Base-by-base conservation (phyloP, 192 early-diverging fungal genomes). In the Diversispora epigaea region DNA sequence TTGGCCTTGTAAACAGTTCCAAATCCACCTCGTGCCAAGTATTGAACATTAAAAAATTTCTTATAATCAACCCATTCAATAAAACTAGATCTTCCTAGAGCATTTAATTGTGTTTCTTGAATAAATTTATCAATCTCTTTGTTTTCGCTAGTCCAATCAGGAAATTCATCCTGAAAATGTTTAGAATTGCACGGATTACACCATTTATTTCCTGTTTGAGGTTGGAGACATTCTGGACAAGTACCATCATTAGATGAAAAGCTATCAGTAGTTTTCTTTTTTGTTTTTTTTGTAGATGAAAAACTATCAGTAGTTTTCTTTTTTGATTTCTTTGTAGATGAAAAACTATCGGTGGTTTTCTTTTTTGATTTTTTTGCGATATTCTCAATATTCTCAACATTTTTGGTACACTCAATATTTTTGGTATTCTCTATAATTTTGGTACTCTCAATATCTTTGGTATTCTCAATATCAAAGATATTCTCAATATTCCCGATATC, bases 141-240 rank as follows among this genome's bases (percentile, higher is more conserved):
- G 56, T 71, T 57, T 17, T 32, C 25, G 15, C 69, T 71, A 43
- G 68, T 70, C 54, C 68, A 70, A 39, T 17, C 32, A 6, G 49
- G 12, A 55, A 70, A 70, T 17, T 70, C 8, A 11, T 70, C 14
- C 39, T 40, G 19, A 70, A 70, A 70, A 7, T 22, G 21, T 40
- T 15, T 32, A 55, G 68, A 54, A 57, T 70, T 55, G 39, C 68
- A 70, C 43, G 15, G 4, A 55, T 70, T 25, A 43, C 68, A 70
- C 54, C 68, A 70, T 54, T 10, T 68, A 11, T 21, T 12, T n/a
- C 45, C 46, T 17, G 46, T 49, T 2, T 50, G 10, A 12, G 67
- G 67, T 68, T 49, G 17, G 49, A 49, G 46, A 68, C 67, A 68
- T 52, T 68, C 47, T 2, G 49, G 21, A 50, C 67, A 68, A 15